A percentile compares a stretch with the other conserved stretches of the same genome.
Evolutionary conservation across 2,329 filamentous ascomycete species (phyloP).

Genomic region (Diaporthe vexans): DNA sequence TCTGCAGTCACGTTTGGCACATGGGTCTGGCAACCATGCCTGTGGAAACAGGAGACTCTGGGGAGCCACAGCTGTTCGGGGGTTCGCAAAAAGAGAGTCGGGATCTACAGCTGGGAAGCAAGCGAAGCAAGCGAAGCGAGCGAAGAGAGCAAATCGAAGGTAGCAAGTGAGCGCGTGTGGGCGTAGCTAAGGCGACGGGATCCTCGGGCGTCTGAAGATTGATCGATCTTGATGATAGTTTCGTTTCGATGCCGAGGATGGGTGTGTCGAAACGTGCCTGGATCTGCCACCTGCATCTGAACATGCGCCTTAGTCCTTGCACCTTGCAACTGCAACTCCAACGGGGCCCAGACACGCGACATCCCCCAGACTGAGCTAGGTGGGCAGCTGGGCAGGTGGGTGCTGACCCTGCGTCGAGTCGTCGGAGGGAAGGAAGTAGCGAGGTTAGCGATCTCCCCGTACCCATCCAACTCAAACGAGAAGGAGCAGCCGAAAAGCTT

Average conservation of each 20-base stretch:
- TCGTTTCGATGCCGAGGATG: constrained; percentile 30
- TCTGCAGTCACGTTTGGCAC: constrained; percentile 12
- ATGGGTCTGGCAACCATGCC: constrained; percentile 4
- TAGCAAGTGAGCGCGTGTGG: neutral
- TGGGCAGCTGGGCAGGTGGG: constrained; percentile 2
- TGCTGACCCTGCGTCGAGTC: neutral
- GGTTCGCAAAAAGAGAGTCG: neutral
- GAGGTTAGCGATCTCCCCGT: constrained; percentile 24
- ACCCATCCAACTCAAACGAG: neutral
- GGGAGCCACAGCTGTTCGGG: neutral
- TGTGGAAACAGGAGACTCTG: constrained; percentile 21
- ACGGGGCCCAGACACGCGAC: constrained; percentile 20
- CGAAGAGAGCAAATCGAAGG: neutral
- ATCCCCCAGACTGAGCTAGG: neutral
- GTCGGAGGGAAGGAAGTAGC: constrained; percentile 18
- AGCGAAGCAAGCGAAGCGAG: no score
- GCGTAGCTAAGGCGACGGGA: constrained; percentile 22
- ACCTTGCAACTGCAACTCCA: neutral
- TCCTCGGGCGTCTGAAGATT: constrained; percentile 8
- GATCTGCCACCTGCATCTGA: constrained; percentile 29
- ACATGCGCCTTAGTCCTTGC: neutral
- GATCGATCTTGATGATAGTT: constrained; percentile 29
- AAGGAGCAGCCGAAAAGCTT: constrained; percentile 32
- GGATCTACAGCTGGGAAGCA: neutral
- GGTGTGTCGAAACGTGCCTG: constrained; percentile 17